Evolutionary conservation across 2,329 filamentous ascomycete species (phyloP).

Genomic region (Aspergillus melleus): DNA sequence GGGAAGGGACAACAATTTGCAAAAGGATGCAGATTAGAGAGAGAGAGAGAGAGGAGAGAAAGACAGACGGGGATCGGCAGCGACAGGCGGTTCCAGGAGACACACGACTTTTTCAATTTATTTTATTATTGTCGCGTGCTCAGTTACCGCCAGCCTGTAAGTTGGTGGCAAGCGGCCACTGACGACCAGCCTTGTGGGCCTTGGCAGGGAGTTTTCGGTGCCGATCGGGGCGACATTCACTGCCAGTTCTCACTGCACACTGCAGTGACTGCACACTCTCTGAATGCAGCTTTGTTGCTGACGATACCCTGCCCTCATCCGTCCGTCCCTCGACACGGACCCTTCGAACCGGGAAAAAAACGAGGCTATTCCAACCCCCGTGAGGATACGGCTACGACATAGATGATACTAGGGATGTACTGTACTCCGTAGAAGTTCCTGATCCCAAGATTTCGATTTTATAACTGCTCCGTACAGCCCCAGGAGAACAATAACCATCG

Average conservation of each 20-base stretch:
- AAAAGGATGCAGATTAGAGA: not conserved
- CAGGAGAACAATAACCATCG: too few relatives aligned
- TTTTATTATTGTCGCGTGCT: slow-evolving; percentile 2
- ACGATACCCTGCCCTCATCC: not conserved
- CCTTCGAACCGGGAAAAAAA: too few relatives aligned
- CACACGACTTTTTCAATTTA: not conserved
- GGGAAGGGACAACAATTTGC: too few relatives aligned
- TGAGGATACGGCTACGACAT: too few relatives aligned
- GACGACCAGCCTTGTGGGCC: slow-evolving; percentile 5
- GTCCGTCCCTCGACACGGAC: too few relatives aligned
- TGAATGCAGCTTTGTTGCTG: not conserved
- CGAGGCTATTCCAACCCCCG: not conserved
- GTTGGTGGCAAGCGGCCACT: slow-evolving; percentile 3
- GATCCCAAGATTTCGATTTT: not conserved
- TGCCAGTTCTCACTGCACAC: too few relatives aligned
- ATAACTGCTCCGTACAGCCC: too few relatives aligned
- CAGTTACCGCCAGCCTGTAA: not conserved
- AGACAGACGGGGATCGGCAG: not conserved
- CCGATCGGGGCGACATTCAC: not conserved
- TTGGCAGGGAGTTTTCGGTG: not conserved
- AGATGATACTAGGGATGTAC: not conserved
- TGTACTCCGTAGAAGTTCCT: too few relatives aligned
- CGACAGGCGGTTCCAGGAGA: not conserved
- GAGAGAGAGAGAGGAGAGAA: not conserved
- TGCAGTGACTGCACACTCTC: too few relatives aligned